Conservation (phyloP, 164 flowering plant genomes). For the Kalanchoe fedtschenkoi region DNA sequence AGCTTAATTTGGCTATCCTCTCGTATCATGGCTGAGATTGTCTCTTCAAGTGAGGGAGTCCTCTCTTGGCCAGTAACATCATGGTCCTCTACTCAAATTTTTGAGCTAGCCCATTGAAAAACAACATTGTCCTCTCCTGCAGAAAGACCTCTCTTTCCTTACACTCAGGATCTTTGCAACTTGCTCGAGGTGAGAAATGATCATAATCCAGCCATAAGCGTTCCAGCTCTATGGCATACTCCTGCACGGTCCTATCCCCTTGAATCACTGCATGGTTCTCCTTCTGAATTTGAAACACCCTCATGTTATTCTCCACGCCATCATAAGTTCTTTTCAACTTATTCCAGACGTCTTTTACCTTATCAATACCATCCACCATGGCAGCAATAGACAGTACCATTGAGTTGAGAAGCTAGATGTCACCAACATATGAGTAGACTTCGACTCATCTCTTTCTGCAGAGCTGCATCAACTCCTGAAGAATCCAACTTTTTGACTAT, state of each 20-base stretch:
- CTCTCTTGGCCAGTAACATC: neutral
- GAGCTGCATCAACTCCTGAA: no score
- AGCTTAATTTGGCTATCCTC: neutral
- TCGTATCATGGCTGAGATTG: neutral
- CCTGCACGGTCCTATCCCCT: neutral
- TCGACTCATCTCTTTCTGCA: no score
- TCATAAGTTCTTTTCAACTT: neutral
- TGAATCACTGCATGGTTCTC: neutral
- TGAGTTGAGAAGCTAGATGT: neutral
- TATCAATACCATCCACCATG: neutral
- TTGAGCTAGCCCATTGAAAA: neutral
- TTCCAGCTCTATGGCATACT: neutral
- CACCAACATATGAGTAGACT: neutral
- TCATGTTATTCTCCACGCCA: neutral
- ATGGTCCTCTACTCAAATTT: neutral
- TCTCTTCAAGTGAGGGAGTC: neutral
- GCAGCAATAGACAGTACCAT: neutral
- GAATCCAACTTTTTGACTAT: no score
- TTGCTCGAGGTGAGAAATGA: neutral
- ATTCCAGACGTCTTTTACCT: neutral
- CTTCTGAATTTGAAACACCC: neutral
- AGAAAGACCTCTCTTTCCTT: neutral
- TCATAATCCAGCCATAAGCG: neutral
- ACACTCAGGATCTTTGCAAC: neutral
- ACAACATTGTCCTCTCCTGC: neutral